Percentiles rank a stretch among this genome's conserved stretches.
These are phyloP conservation scores for Solanum sitiens DNA, from an alignment of 257 asterid species.

Conservation along the genomic window DNA sequence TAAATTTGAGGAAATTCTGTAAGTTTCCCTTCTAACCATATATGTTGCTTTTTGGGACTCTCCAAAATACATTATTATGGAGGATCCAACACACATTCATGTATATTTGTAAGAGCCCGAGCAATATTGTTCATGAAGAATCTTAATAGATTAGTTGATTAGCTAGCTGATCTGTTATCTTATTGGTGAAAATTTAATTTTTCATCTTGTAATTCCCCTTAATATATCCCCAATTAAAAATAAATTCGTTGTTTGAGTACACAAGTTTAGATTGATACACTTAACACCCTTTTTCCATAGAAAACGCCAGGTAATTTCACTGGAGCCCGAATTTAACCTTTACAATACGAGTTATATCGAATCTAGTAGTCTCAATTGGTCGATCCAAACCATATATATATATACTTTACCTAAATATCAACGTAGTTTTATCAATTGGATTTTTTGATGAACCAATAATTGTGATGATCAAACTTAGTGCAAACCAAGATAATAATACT, in stretches of 20 bases:
- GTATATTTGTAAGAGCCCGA: background rate
- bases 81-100: background rate
- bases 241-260: background rate
- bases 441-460: background rate
- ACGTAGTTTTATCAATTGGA: background rate
- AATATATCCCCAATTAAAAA: background rate
- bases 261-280: background rate
- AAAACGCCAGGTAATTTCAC: background rate
- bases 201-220: background rate
- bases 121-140: background rate
- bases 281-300: background rate
- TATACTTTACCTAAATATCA: background rate
- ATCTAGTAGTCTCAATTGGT: background rate
- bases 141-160: background rate
- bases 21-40: too few relatives aligned
- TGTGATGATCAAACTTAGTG: background rate
- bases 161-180: background rate
- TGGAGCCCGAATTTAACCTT: background rate
- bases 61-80: background rate
- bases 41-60: background rate
- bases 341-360: background rate
- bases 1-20: accelerated
- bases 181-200: too few relatives aligned
- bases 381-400: background rate
- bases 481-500: background rate